Evolutionary conservation across 306 rosid genomes (phyloP).

Genomic region (Pyrus pyrifolia): DNA sequence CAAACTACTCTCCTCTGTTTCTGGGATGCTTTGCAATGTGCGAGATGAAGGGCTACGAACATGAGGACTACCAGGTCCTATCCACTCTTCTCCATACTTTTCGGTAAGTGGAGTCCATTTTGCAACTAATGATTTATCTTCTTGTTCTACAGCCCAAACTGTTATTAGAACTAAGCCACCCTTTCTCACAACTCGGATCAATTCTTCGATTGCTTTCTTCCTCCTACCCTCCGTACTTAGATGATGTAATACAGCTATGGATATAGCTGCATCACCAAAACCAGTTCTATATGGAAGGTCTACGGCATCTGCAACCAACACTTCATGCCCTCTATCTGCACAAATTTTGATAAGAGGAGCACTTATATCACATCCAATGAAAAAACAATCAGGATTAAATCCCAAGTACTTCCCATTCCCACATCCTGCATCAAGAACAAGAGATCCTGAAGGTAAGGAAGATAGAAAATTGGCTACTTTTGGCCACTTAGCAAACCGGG

Average conservation of each 20-base stretch:
- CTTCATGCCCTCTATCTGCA: slow-evolving; percentile 72
- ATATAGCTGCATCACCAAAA: slow-evolving; percentile 87
- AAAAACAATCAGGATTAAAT: slow-evolving; percentile 50
- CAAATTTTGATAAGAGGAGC: slow-evolving; percentile 71
- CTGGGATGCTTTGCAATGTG: slow-evolving; percentile 75
- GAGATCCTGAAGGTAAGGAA: slow-evolving; percentile 64
- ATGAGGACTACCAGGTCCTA: slow-evolving; percentile 71
- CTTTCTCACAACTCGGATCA: slow-evolving; percentile 80
- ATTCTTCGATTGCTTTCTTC: slow-evolving; percentile 75
- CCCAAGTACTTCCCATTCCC: slow-evolving; percentile 91
- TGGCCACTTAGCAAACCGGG: slow-evolving; percentile 93
- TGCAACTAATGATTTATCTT: slow-evolving; percentile 55
- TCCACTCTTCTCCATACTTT: slow-evolving; percentile 84
- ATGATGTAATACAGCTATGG: slow-evolving; percentile 93
- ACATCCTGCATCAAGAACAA: slow-evolving; percentile 87
- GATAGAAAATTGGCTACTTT: slow-evolving; percentile 75
- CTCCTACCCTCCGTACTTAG: slow-evolving; percentile 78
- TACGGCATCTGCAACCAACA: slow-evolving; percentile 81
- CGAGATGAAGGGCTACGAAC: slow-evolving; percentile 41
- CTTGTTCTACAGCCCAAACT: slow-evolving; percentile 97
- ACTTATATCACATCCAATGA: slow-evolving; percentile 85
- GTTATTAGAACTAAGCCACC: slow-evolving; percentile 87
- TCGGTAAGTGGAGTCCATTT: slow-evolving; percentile 83
- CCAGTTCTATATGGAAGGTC: slow-evolving; percentile 79
- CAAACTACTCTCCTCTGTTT: slow-evolving; percentile 45